Conservation (phyloP, 495 filamentous ascomycete genomes). For the Podospora tetraspora region DNA sequence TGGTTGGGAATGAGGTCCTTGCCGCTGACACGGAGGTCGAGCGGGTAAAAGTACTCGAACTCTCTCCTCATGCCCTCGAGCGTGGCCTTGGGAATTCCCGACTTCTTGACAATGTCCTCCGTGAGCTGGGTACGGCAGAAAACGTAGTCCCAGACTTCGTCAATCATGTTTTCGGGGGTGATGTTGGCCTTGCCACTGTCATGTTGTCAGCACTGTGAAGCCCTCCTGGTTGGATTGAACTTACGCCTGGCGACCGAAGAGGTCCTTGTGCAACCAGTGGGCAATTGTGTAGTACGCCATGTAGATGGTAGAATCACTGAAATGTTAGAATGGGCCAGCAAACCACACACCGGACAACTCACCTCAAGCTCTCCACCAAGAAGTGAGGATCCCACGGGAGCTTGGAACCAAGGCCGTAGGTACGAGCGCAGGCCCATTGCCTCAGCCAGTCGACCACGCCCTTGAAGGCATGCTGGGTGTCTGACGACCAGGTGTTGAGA, state of each 20-base stretch:
- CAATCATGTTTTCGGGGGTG: conserved; percentile 81
- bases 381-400: conserved; percentile 92
- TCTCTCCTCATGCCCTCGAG: conserved; percentile 77
- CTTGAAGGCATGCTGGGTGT: conserved; percentile 79
- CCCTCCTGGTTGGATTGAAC: neutral
- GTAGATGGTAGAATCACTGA: conserved; percentile 80
- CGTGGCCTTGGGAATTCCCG: conserved; percentile 62
- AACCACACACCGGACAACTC: neutral
- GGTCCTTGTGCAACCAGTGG: conserved; percentile 54
- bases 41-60: conserved; percentile 95
- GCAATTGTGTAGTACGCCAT: conserved; percentile 96
- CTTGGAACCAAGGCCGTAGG: conserved; percentile 88
- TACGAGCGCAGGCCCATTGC: conserved; percentile 91
- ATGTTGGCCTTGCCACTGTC: conserved; percentile 59
- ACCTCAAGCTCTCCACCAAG: conserved; percentile 78
- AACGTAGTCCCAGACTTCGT: conserved; percentile 95
- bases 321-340: neutral
- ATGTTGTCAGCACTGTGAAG: conserved; percentile 24
- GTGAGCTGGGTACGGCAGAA: conserved; percentile 60
- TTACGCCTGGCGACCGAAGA: neutral
- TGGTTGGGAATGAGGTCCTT: conserved; percentile 88
- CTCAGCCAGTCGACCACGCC: conserved; percentile 84
- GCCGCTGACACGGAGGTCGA: conserved; percentile 77
- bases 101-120: conserved; percentile 53
- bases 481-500: conserved; percentile 70